Base-by-base conservation (phyloP, 257 asterid species). In the Ajuga chamaepitys region DNA sequence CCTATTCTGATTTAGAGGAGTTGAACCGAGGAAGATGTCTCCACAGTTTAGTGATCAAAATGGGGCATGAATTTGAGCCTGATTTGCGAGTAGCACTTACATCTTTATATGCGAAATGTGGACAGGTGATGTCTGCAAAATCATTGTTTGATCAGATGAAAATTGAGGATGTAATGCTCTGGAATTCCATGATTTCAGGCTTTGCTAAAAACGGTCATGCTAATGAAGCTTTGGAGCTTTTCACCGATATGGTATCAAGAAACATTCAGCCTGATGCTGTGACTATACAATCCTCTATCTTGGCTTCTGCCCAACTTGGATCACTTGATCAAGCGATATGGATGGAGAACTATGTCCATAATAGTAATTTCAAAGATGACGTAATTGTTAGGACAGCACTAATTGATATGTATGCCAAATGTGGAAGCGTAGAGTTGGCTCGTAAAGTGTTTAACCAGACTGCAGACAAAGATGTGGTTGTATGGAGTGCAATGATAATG, bases 111-210 rank as follows among this genome's bases (percentile, higher is more conserved):
- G 83, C 86, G 9, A 87, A 85, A 68, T 71, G 83, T 61, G 89
- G 95, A 24, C 70, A 75, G 48, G 70, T 76, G 32, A 45, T 48
- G 73, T 68, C 68, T 45, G 89, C 92, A 20, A 87, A 70, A 56
- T 50, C 64, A 0, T 34, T 87, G 66, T 83, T 87, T 30, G 80
- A 83, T 50, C 77, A 68, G 45, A 62, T 72, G 70, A 53, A 68
- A 18, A 30, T 38, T 3, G 40, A 41, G 1, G 64, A 78, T 50
- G 84, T 83, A 40, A 73, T 85, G 68, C 80, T 83, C 30, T 83
- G 87, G 88, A 87, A 83, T 66, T 79, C 83, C 57, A 78, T 87
- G 85, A 85, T 87, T 34, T 83, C 93, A 0, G 95, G 93, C 12
- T 85, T 77, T 38, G 89, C 88, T 11, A 87, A 87, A 77, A 81